These are phyloP conservation scores for Alternaria angustiovoidea DNA, from an alignment of 2,329 filamentous ascomycete species.

Conservation along the genomic window DNA sequence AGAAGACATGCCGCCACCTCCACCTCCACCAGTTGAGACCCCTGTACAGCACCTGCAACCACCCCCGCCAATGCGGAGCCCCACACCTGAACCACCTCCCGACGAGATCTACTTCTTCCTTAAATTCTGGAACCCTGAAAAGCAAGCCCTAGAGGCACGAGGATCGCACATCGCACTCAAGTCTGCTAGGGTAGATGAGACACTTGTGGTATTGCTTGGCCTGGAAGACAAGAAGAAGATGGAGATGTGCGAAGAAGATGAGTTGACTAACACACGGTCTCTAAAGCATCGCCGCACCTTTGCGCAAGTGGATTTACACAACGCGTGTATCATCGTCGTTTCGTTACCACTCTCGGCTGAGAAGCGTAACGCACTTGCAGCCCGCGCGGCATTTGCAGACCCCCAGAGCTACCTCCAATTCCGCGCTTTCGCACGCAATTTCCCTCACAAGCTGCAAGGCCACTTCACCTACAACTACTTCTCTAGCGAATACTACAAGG, in stretches of 20 bases:
- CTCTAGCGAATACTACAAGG: constrained; percentile 64
- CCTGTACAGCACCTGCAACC: constrained; percentile 25
- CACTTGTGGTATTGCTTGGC: constrained; percentile 39
- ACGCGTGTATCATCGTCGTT: constrained; percentile 46
- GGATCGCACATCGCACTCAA: constrained; percentile 45
- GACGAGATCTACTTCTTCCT: constrained; percentile 54
- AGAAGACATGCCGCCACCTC: constrained; percentile 36
- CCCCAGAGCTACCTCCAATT: constrained; percentile 55
- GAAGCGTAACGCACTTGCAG: constrained; percentile 40
- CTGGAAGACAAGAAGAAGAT: constrained; percentile 51
- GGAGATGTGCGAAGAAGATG: constrained; percentile 61
- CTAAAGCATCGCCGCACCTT: constrained; percentile 47
- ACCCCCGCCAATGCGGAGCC: constrained; percentile 29
- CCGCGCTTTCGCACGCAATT: constrained; percentile 51
- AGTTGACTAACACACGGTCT: constrained; percentile 33
- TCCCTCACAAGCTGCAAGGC: constrained; percentile 54
- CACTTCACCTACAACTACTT: constrained; percentile 63
- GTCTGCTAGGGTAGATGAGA: constrained; percentile 46
- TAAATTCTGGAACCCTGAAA: constrained; percentile 50
- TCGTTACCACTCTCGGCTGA: constrained; percentile 36
- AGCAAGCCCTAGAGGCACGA: constrained; percentile 42
- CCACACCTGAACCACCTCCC: constrained; percentile 33
- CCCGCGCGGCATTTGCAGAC: constrained; percentile 47
- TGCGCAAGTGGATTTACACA: constrained; percentile 41
- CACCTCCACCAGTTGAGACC: constrained; percentile 25